Percentiles rank a stretch among this genome's conserved stretches.
phyloP scores from a whole-genome alignment of 495 filamentous ascomycete species.

The Penicillium canariense region DNA sequence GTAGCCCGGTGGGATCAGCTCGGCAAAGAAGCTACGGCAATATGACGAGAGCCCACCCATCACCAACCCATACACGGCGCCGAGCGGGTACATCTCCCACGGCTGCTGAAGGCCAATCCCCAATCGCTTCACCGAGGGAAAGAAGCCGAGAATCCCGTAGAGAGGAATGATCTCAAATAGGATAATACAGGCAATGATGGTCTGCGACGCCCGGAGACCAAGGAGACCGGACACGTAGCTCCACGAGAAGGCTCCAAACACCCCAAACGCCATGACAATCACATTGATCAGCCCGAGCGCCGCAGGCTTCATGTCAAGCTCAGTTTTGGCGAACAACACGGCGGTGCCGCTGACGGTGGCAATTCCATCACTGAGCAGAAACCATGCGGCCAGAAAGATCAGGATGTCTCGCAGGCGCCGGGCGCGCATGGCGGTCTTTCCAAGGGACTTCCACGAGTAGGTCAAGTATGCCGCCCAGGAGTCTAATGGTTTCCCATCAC shows the following conservation, averaged over 20 bases:
- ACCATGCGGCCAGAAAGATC: slow-evolving; percentile 90
- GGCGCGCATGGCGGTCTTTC: slow-evolving; percentile 73
- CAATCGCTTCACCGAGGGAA: slow-evolving; percentile 71
- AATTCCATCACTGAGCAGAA: slow-evolving; percentile 88
- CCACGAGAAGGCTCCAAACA: slow-evolving; percentile 90
- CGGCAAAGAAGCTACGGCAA: slow-evolving; percentile 88
- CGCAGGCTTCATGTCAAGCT: slow-evolving; percentile 83
- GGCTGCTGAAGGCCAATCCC: slow-evolving; percentile 86
- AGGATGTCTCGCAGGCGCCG: slow-evolving; percentile 79
- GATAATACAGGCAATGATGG: slow-evolving; percentile 84
- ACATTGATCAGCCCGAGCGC: slow-evolving; percentile 92
- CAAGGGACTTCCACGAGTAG: slow-evolving; percentile 84
- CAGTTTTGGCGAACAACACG: slow-evolving; percentile 92
- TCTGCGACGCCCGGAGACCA: slow-evolving; percentile 70
- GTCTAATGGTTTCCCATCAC: slow-evolving; percentile 37
- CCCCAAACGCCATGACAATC: slow-evolving; percentile 76
- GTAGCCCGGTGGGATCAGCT: slow-evolving; percentile 87
- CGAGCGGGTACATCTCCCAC: slow-evolving; percentile 96
- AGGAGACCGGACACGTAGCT: slow-evolving; percentile 66
- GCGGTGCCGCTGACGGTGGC: slow-evolving; percentile 94
- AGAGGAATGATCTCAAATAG: slow-evolving; percentile 90
- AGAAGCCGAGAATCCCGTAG: slow-evolving; percentile 86
- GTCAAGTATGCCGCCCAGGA: slow-evolving; percentile 63
- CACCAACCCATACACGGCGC: slow-evolving; percentile 87
- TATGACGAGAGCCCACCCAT: slow-evolving; percentile 91